Percentiles rank a stretch among this genome's conserved stretches.
Conservation (phyloP, 441 rosid genomes). For the Rhodomyrtus psidioides region DNA sequence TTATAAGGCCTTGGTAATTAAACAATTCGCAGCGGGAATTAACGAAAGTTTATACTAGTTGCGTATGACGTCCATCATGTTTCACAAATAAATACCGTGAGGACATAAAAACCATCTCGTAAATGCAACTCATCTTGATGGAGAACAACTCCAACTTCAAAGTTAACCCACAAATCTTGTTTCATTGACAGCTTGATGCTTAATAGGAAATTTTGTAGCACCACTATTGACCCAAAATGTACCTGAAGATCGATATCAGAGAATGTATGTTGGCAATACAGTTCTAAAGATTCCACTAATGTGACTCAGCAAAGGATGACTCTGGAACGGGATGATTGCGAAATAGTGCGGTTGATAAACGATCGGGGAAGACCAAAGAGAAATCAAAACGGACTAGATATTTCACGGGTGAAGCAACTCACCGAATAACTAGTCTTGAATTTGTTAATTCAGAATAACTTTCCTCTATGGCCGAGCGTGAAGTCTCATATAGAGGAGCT, state of each 20-base stretch:
- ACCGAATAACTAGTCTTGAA: constrained; percentile 66
- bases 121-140: background rate
- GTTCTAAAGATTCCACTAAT: background rate
- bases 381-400: background rate
- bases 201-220: constrained; percentile 76
- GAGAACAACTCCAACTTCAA: too few species aligned
- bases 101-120: background rate
- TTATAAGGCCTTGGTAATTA: background rate
- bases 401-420: constrained; percentile 6
- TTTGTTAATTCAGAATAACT: constrained; percentile 40
- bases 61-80: background rate
- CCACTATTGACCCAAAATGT: constrained; percentile 94
- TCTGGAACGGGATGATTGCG: background rate
- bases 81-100: background rate
- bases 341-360: background rate
- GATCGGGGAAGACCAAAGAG: background rate
- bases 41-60: background rate
- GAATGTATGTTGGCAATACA: background rate
- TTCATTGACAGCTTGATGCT: constrained; percentile 92
- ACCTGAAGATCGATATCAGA: constrained; percentile 29
- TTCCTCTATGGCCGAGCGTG: constrained; percentile 38
- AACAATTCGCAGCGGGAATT: background rate
- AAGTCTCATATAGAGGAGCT: constrained; percentile 41
- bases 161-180: too few species aligned
- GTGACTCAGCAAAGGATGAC: background rate